Conservation (phyloP, 345 rosid genomes). For the Sisymbrium irio region DNA sequence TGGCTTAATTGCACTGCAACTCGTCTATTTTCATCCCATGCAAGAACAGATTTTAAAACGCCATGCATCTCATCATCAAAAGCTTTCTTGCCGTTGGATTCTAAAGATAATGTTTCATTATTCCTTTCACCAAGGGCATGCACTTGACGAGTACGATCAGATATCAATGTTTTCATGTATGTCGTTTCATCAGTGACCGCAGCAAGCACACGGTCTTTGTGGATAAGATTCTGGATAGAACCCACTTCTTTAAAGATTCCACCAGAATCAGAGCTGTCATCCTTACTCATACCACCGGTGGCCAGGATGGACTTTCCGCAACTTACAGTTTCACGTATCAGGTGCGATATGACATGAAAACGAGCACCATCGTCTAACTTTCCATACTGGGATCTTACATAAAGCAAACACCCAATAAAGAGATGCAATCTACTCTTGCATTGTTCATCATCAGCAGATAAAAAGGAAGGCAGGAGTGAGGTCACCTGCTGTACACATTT, state of each 20-base stretch:
- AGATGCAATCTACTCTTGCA: slow-evolving; percentile 87
- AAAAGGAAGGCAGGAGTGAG: slow-evolving; percentile 74
- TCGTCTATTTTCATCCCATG: slow-evolving; percentile 83
- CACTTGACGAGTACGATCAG: slow-evolving; percentile 72
- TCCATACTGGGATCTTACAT: slow-evolving; percentile 75
- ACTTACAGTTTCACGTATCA: slow-evolving; percentile 84
- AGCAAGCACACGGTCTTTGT: slow-evolving; percentile 80
- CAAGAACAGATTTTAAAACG: slow-evolving; percentile 54
- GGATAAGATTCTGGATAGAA: slow-evolving; percentile 72
- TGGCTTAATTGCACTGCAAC: slow-evolving; percentile 58
- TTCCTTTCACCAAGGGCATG: slow-evolving; percentile 59
- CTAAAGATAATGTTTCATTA: slow-evolving; percentile 55
- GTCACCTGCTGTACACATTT: slow-evolving; percentile 80
- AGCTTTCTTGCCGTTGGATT: slow-evolving; percentile 49
- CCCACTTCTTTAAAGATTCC: slow-evolving; percentile 64
- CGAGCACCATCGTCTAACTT: slow-evolving; percentile 84
- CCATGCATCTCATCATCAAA: slow-evolving; percentile 80
- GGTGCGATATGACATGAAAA: slow-evolving; percentile 81
- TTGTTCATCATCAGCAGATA: slow-evolving; percentile 84
- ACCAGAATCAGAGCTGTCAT: slow-evolving; percentile 60
- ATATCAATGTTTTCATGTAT: slow-evolving; percentile 56
- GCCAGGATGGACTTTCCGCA: slow-evolving; percentile 84
- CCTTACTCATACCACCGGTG: slow-evolving; percentile 64
- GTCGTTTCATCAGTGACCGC: slow-evolving; percentile 83
- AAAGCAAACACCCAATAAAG: slow-evolving; percentile 85